These are phyloP conservation scores for Mortierella sp. DNA, from an alignment of 371 early-diverging fungal genomes.

Conservation along the genomic window DNA sequence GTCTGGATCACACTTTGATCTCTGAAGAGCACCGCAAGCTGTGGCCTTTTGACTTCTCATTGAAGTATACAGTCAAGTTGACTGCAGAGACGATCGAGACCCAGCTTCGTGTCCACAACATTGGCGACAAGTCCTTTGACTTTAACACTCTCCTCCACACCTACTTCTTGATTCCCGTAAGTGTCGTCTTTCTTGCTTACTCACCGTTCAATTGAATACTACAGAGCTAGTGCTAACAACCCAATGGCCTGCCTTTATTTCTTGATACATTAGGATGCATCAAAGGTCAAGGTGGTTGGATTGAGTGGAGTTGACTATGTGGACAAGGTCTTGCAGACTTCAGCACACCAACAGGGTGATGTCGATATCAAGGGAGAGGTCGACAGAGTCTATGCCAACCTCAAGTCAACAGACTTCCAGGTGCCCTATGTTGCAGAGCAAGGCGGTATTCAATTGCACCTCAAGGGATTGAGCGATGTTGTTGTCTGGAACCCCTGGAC, in stretches of 20 bases:
- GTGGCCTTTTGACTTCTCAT: conserved; percentile 83
- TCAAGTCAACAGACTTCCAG: conserved; percentile 60
- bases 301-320: conserved; percentile 69
- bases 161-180: conserved; percentile 84
- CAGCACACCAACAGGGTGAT: conserved; percentile 86
- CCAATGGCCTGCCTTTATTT: not conserved
- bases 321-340: conserved; percentile 86
- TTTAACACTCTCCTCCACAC: conserved; percentile 94
- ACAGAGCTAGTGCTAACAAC: not conserved
- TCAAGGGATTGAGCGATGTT: conserved; percentile 51
- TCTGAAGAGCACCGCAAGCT: conserved; percentile 66
- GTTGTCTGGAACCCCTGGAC: conserved; percentile 98
- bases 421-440: conserved; percentile 51
- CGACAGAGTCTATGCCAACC: conserved; percentile 62
- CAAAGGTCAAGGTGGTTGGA: conserved; percentile 72
- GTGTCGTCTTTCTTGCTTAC: conserved; percentile 10
- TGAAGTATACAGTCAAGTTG: conserved; percentile 87
- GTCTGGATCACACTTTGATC: conserved; percentile 71
- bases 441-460: conserved; percentile 24
- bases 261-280: conserved; percentile 64
- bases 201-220: not conserved
- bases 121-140: conserved; percentile 76
- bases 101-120: conserved; percentile 77
- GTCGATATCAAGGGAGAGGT: conserved; percentile 71
- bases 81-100: conserved; percentile 77